Percentiles rank a stretch among this genome's conserved stretches.
Conservation (phyloP, 1,139 yeast species). For the Kazachstania sp. region DNA sequence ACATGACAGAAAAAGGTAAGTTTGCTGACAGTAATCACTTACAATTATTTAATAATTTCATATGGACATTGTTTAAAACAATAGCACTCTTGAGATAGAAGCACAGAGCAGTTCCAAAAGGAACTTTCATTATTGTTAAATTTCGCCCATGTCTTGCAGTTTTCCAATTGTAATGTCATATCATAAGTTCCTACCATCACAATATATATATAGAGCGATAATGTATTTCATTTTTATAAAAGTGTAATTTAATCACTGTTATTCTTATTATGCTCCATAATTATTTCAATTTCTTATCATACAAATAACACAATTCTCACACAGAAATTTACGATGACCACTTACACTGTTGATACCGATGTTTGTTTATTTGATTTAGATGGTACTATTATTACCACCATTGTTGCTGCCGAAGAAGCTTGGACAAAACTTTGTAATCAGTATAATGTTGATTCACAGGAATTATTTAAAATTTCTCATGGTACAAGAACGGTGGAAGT, state of each 20-base stretch:
- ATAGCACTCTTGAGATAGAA: no score
- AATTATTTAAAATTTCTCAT: slow-evolving; percentile 59
- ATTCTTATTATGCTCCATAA: neutral
- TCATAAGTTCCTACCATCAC: no score
- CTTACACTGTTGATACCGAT: slow-evolving; percentile 15
- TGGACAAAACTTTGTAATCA: slow-evolving; percentile 59
- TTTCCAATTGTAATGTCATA: no score
- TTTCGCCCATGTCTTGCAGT: no score
- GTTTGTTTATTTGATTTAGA: slow-evolving; percentile 58
- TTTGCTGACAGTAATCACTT: no score
- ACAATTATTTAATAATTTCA: no score
- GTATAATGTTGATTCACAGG: slow-evolving; percentile 57
- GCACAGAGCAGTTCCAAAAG: no score
- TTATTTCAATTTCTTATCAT: neutral
- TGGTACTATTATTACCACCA: slow-evolving; percentile 68
- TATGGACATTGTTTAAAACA: no score
- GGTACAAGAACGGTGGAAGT: slow-evolving; percentile 69
- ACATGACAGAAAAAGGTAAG: no score
- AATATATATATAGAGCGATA: no score
- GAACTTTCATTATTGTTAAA: no score
- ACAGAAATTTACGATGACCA: neutral
- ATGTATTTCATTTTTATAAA: neutral
- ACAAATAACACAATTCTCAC: neutral
- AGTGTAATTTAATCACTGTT: neutral
- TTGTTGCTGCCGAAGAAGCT: slow-evolving; percentile 63